Conservation (phyloP, 2,329 filamentous ascomycete genomes). For the Chrysoporthe puriensis region DNA sequence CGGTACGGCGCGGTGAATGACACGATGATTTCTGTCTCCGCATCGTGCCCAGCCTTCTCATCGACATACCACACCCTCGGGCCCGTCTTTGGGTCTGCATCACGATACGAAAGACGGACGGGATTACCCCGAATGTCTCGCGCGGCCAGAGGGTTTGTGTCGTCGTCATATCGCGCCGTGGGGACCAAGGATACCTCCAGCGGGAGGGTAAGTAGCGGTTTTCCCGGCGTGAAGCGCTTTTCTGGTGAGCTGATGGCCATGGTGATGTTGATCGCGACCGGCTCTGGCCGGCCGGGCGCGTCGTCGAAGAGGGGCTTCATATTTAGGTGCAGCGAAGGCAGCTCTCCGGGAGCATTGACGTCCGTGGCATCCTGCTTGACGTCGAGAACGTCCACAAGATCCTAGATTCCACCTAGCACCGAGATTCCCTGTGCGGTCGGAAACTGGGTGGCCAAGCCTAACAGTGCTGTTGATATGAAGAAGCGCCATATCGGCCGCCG, state of each 20-base stretch:
- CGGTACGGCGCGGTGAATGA: conserved; percentile 19
- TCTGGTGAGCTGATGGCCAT: too few species aligned
- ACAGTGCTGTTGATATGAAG: too few species aligned
- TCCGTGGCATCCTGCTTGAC: background rate
- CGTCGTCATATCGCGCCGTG: conserved; percentile 13
- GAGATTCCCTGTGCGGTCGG: too few species aligned
- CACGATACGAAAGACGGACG: background rate
- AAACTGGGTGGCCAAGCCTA: too few species aligned
- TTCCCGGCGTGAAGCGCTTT: too few species aligned
- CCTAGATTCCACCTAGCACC: too few species aligned
- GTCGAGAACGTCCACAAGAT: too few species aligned
- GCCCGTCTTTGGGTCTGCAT: conserved; percentile 13
- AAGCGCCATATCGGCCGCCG: too few species aligned
- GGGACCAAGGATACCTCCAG: conserved; percentile 13
- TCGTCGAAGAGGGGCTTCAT: conserved; percentile 12
- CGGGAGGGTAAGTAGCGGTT: conserved; percentile 15
- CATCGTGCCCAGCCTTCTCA: background rate
- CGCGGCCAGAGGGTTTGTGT: conserved; percentile 5
- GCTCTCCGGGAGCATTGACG: background rate
- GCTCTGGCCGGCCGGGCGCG: too few species aligned
- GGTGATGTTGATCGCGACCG: too few species aligned
- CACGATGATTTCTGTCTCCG: background rate
- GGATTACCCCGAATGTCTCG: background rate
- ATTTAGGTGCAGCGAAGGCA: conserved; percentile 10
- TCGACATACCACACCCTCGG: conserved; percentile 19